Conservation (phyloP, 2,329 filamentous ascomycete species). For the Fusarium burgessii region DNA sequence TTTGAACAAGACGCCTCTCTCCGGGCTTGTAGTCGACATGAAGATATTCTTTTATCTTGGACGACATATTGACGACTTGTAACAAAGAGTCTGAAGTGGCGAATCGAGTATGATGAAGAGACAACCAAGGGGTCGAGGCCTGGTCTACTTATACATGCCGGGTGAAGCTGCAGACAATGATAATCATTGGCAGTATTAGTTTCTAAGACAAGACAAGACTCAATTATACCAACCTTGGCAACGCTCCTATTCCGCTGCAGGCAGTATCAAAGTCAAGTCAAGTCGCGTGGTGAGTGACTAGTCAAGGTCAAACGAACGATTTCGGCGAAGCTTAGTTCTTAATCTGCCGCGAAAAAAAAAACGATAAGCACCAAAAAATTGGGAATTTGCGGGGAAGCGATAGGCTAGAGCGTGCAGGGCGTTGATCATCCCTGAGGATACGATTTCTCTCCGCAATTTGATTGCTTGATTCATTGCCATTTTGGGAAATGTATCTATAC, state of each 20-base stretch:
- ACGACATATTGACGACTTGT: constrained; percentile 10
- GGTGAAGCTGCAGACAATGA: neutral
- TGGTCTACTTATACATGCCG: constrained; percentile 26
- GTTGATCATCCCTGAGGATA: constrained; percentile 9
- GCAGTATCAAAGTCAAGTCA: neutral
- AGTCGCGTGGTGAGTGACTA: neutral
- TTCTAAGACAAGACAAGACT: neutral
- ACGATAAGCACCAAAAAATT: constrained; percentile 15
- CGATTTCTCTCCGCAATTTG: neutral
- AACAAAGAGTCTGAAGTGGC: constrained; percentile 7
- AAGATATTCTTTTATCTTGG: constrained; percentile 51
- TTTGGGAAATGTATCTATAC: constrained; percentile 21
- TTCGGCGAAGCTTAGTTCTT: constrained; percentile 12
- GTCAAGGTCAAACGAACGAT: neutral
- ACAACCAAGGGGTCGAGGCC: neutral
- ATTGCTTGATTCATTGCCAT: constrained; percentile 19
- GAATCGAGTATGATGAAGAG: neutral
- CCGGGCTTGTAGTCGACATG: constrained; percentile 51
- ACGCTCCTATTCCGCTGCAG: neutral
- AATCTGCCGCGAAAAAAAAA: constrained; percentile 2
- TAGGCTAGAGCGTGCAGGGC: constrained; percentile 1
- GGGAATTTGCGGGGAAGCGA: constrained; percentile 28
- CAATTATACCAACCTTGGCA: neutral
- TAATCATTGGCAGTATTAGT: neutral
- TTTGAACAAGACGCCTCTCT: constrained; percentile 62